Evolutionary conservation across 225 moss, liverwort and hornwort genomes (phyloP).

Genomic region (Thuidium tamariscinum): DNA sequence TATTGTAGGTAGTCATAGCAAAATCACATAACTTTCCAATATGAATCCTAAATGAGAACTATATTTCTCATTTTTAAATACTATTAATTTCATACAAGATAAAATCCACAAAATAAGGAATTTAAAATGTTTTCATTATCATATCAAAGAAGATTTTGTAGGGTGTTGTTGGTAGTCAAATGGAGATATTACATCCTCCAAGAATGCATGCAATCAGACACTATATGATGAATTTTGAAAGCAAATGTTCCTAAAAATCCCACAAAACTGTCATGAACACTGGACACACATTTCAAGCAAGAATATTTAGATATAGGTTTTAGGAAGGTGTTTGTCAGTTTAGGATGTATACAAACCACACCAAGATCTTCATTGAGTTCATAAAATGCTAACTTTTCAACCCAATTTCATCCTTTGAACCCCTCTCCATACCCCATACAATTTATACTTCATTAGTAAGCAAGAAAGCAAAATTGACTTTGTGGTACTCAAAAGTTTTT

Average conservation of each 20-base stretch:
- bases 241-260: background rate
- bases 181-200: background rate
- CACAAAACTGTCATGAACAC: background rate
- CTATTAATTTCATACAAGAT: accelerated
- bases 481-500: no score
- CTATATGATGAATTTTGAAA: background rate
- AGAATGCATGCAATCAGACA: accelerated
- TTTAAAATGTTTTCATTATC: background rate
- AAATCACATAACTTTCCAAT: background rate
- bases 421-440: no score
- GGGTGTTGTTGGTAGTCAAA: background rate
- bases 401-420: no score
- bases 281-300: background rate
- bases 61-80: background rate
- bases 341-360: no score
- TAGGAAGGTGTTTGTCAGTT: background rate
- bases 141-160: accelerated
- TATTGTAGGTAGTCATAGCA: accelerated
- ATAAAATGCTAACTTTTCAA: no score
- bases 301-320: background rate
- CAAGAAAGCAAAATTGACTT: no score
- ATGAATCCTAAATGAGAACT: accelerated
- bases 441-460: no score
- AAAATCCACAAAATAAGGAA: background rate
- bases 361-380: no score